Evolutionary conservation across 306 rosid species (phyloP).

Genomic region (Myrica gale): DNA sequence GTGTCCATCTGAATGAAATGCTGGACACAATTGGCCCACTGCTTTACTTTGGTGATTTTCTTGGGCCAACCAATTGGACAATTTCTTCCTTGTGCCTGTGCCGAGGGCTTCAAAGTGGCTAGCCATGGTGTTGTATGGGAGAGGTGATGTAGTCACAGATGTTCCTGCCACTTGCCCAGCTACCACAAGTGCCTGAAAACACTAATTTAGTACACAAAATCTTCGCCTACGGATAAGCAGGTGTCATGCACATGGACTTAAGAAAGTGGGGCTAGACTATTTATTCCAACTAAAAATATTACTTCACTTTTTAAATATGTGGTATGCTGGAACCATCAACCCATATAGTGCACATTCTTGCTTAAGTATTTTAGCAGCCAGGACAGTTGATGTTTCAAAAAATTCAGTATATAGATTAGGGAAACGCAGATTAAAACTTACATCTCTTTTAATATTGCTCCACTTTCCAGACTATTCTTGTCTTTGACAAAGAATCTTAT

Average conservation of each 20-base stretch:
- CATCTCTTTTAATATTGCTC: no score
- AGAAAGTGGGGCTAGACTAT: neutral
- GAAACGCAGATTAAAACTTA: neutral
- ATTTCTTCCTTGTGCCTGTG: conserved; percentile 79
- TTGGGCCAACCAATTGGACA: conserved; percentile 82
- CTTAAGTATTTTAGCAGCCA: neutral
- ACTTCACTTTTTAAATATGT: neutral
- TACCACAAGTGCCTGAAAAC: conserved; percentile 81
- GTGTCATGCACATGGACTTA: neutral
- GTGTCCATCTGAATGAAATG: conserved; percentile 36
- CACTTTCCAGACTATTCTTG: no score
- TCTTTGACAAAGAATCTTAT: neutral
- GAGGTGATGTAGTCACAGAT: conserved; percentile 70
- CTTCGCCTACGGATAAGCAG: neutral
- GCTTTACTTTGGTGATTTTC: conserved; percentile 53
- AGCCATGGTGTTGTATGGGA: conserved; percentile 91
- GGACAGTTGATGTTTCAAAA: neutral
- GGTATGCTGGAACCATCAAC: neutral
- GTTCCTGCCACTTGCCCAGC: conserved; percentile 96
- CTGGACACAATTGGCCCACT: conserved; percentile 35
- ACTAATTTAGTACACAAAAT: neutral
- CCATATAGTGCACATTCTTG: neutral
- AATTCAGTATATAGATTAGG: neutral
- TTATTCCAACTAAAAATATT: neutral
- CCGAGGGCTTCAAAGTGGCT: conserved; percentile 95